These are phyloP conservation scores for Gossypium arboreum DNA, from an alignment of 345 rosid genomes.

Conservation along the genomic window DNA sequence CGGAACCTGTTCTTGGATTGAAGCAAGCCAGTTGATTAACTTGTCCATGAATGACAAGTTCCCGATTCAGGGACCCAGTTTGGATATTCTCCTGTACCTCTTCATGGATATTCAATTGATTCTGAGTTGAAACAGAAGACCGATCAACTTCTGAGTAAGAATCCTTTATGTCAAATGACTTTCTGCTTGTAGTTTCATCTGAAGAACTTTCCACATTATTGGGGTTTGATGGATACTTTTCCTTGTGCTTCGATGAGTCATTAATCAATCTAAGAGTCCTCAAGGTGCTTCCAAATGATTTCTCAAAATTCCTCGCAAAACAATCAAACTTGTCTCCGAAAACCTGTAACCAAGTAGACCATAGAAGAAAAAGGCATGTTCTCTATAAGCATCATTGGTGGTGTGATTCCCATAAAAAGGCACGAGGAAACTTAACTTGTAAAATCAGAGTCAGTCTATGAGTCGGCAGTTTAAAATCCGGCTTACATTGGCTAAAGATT, in stretches of 20 bases:
- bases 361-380: constrained; percentile 22
- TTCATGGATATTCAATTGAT: constrained; percentile 28
- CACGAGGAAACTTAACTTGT: constrained; percentile 31
- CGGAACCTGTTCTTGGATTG: constrained; percentile 29
- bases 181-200: constrained; percentile 12
- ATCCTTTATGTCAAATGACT: constrained; percentile 22
- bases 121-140: constrained; percentile 23
- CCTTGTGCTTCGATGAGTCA: constrained; percentile 37
- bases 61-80: constrained; percentile 27
- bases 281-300: constrained; percentile 77
- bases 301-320: constrained; percentile 70
- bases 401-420: not conserved
- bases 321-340: constrained; percentile 65
- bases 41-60: constrained; percentile 35
- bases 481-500: constrained; percentile 89
- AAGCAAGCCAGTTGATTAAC: constrained; percentile 35
- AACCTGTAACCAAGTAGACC: constrained; percentile 46
- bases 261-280: constrained; percentile 69
- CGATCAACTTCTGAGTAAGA: constrained; percentile 33
- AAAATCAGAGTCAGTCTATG: constrained; percentile 34
- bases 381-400: constrained; percentile 21
- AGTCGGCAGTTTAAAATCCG: constrained; percentile 36
- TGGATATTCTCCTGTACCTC: constrained; percentile 29
- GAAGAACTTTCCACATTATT: constrained; percentile 24
- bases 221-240: constrained; percentile 16